These are phyloP conservation scores for Microdochium nivale DNA, from an alignment of 2,329 filamentous ascomycete genomes.

Conservation along the genomic window DNA sequence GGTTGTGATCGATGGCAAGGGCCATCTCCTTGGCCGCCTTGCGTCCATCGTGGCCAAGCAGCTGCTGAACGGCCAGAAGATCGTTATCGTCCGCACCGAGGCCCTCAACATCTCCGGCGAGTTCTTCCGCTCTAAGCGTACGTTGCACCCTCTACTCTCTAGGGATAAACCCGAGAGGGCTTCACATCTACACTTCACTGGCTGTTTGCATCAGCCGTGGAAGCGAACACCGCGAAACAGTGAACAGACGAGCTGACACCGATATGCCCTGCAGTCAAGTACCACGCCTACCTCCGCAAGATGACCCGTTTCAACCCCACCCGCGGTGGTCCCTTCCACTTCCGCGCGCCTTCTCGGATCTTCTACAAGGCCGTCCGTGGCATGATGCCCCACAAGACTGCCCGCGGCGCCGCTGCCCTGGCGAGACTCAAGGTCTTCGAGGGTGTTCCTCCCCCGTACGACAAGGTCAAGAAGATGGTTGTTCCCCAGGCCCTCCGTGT, in stretches of 20 bases:
- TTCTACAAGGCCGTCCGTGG: slow-evolving; percentile 99
- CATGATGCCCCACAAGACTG: slow-evolving; percentile 99
- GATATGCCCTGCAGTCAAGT: slow-evolving; percentile 73
- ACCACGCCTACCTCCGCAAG: slow-evolving; percentile 99
- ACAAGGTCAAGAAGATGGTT: slow-evolving; percentile 99
- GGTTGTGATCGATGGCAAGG: slow-evolving; percentile 99
- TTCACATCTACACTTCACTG: neutral
- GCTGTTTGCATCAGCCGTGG: neutral
- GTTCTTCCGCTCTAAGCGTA: slow-evolving; percentile 99
- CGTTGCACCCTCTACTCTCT: slow-evolving; percentile 37
- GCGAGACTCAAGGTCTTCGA: slow-evolving; percentile 99
- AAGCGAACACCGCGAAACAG: neutral
- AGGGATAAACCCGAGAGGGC: neutral
- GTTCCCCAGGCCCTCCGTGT: slow-evolving; percentile 97
- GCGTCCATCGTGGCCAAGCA: slow-evolving; percentile 98
- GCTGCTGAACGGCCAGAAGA: slow-evolving; percentile 98
- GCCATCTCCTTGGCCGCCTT: slow-evolving; percentile 98
- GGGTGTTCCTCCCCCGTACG: slow-evolving; percentile 96
- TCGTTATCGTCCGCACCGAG: slow-evolving; percentile 97
- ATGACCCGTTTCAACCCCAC: slow-evolving; percentile 99
- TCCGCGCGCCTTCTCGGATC: slow-evolving; percentile 97
- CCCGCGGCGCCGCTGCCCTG: slow-evolving; percentile 90
- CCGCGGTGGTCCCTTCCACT: slow-evolving; percentile 99
- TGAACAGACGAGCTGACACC: slow-evolving; percentile 32
- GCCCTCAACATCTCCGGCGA: slow-evolving; percentile 99